Conservation (phyloP, 345 rosid species). For the Conringia planisiliqua region DNA sequence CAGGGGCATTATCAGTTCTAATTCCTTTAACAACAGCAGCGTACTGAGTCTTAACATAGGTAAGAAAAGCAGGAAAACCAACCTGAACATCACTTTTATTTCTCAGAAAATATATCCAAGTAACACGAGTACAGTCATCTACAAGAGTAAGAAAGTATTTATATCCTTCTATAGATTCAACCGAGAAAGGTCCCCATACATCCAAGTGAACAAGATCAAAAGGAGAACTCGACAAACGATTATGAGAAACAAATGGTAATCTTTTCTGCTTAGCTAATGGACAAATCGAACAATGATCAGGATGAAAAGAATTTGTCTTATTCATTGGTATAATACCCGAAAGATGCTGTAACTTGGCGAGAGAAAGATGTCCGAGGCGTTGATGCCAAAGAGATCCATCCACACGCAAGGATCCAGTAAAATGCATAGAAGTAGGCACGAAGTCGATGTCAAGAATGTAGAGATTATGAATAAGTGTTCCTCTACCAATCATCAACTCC, state of each 20-base stretch:
- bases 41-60: background rate
- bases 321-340: background rate
- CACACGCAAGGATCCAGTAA: background rate
- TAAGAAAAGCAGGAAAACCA: background rate
- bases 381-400: background rate
- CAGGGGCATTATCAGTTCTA: background rate
- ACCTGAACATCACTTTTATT: background rate
- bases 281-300: background rate
- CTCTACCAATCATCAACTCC: background rate
- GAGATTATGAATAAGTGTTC: background rate
- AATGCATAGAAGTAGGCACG: background rate
- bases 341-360: no score
- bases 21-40: background rate
- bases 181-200: background rate
- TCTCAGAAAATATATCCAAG: background rate
- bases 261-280: background rate
- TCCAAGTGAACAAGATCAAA: background rate
- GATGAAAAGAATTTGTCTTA: no score
- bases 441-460: background rate
- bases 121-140: background rate
- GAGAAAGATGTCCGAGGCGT: background rate
- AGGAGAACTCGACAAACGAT: background rate
- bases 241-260: background rate
- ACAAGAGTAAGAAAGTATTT: background rate
- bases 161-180: background rate